Evolutionary conservation across 768 basidiomycete genomes (phyloP), one percentile per base, ranked within the genome.

Genomic region (Cubamyces lactineus): DNA sequence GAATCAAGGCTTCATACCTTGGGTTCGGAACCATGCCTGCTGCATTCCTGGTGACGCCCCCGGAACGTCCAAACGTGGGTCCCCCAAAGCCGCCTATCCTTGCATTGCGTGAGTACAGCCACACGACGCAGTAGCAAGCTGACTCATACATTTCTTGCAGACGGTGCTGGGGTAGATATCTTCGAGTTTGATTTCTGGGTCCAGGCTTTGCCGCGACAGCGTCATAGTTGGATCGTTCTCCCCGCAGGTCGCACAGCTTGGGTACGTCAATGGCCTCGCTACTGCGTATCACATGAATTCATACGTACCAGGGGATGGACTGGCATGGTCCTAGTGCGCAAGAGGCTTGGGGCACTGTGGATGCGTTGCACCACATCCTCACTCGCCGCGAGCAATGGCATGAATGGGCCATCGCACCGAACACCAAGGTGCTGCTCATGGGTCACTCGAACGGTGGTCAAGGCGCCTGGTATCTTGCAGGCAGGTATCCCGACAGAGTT

Each of bases 381-480:
- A 65, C 74, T 7, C 55, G 57, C 4, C 72, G 71, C 16, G 53
- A 67, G 23, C 46, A 71, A 3, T 84, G 82, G 84, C 67, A 72
- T 57, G 41, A 69, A 16, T 83, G 82, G 78, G 65, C 61, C 17
- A 78, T 84, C 45, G 62, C 69, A 30, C 15, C 67, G 0, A 65
- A 77, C 28, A 78, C 80, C 2, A 78, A 77, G 28, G 83, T 86
- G 8, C 75, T 89, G n/a, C 69, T 94, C n/a, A 77, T 94, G 38
- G 94, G 95, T 0, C 94, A 97, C 71, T 96, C 94, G 2, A 97
- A 97, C 72, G 94, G 94, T 28, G 94, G 94, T 13, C 95, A 96
- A 73, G 94, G 94, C 0, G 80, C 87, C 2, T 94, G 92, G 91
- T 87, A 93, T 72, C 69, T 90, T 17, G 86, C 89, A 15, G 82